Percentiles rank a stretch among this genome's conserved stretches.
Evolutionary conservation across 2,329 filamentous ascomycete species (phyloP).

Genomic region (Emmonsiellopsis sp.): DNA sequence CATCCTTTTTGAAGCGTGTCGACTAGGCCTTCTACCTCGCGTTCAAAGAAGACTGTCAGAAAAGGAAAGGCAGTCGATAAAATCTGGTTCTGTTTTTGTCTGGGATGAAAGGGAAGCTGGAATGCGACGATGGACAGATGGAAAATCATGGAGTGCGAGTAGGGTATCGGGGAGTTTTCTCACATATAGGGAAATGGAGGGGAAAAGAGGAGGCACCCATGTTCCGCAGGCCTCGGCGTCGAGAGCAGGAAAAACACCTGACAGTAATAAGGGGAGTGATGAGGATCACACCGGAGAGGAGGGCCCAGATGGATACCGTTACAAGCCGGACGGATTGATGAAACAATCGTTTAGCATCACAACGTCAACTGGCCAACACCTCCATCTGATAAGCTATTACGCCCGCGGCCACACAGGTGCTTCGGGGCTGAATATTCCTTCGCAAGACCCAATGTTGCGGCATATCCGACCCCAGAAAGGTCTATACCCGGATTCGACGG

Average conservation of each 20-base stretch:
- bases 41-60: conserved; percentile 90
- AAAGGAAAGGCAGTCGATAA: conserved; percentile 92
- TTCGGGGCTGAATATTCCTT: conserved; percentile 68
- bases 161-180: conserved; percentile 94
- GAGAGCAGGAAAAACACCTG: conserved; percentile 65
- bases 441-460: conserved; percentile 67
- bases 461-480: conserved; percentile 82
- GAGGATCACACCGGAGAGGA: conserved; percentile 65
- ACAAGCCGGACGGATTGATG: conserved; percentile 95
- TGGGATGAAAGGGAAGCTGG: conserved; percentile 98
- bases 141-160: conserved; percentile 98
- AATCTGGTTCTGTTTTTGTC: conserved; percentile 96
- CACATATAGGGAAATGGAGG: conserved; percentile 98
- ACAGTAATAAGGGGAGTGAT: conserved; percentile 70
- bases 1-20: conserved; percentile 95
- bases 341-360: conserved; percentile 99
- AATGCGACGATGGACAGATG: conserved; percentile 97
- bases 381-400: conserved; percentile 97
- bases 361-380: conserved; percentile 77
- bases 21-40: conserved; percentile 76
- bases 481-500: conserved; percentile 93
- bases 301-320: conserved; percentile 77
- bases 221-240: conserved; percentile 50
- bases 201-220: conserved; percentile 72
- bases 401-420: conserved; percentile 66